Evolutionary conservation across 2,329 filamentous ascomycete species (phyloP).

Genomic region (Thelonectria blattea): DNA sequence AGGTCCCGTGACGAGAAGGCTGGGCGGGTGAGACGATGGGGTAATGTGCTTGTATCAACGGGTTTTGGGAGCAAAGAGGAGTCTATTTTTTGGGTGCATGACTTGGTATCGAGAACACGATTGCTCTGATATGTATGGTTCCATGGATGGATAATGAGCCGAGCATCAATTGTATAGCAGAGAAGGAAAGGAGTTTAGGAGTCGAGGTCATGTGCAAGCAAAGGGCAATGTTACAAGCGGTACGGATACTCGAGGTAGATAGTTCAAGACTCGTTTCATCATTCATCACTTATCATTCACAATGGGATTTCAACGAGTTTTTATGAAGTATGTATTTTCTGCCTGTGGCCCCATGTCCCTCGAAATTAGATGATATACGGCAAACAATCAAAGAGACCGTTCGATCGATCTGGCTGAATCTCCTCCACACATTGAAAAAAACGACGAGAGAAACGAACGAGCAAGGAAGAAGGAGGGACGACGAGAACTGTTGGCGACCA

Average conservation of each 20-base stretch:
- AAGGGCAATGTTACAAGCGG: neutral
- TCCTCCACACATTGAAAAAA: conserved; percentile 20
- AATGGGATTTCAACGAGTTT: too few species aligned
- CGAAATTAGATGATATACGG: conserved; percentile 40
- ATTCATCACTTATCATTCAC: too few species aligned
- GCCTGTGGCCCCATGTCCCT: conserved; percentile 33
- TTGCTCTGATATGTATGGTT: neutral
- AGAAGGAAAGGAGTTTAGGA: conserved; percentile 9
- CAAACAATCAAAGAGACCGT: conserved; percentile 32
- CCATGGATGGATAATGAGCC: neutral
- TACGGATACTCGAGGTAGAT: too few species aligned
- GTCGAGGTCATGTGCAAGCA: neutral
- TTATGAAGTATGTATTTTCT: conserved; percentile 34
- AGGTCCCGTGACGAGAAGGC: neutral
- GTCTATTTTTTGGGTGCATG: neutral
- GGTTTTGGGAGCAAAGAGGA: neutral
- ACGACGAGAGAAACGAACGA: conserved; percentile 4
- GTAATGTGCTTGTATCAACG: neutral
- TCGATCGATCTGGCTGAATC: conserved; percentile 26
- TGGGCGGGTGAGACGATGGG: neutral
- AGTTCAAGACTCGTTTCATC: neutral
- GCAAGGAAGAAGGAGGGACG: neutral
- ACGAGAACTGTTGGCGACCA: conserved; percentile 17
- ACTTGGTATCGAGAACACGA: neutral
- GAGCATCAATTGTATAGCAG: neutral